These are phyloP conservation scores for Mycena vulgaris DNA, from an alignment of 768 basidiomycete genomes.

Conservation along the genomic window DNA sequence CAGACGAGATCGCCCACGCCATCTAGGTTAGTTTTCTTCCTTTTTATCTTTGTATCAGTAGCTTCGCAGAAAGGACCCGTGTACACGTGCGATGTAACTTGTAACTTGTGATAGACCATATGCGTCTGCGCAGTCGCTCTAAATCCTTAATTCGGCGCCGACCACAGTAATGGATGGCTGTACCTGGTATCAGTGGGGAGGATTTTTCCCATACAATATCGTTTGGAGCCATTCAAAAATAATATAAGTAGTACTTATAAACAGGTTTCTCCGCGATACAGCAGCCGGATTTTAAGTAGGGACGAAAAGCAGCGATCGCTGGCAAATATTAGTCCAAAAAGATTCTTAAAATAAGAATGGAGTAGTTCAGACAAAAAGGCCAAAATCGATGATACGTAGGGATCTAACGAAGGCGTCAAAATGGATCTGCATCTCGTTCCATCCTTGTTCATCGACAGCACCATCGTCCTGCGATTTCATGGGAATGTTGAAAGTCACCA, in stretches of 20 bases:
- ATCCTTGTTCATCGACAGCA: conserved; percentile 56
- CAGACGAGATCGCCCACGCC: conserved; percentile 49
- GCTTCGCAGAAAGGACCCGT: neutral
- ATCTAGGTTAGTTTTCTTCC: conserved; percentile 27
- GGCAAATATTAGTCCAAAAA: neutral
- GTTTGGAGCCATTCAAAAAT: too few species aligned
- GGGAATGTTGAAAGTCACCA: conserved; percentile 90
- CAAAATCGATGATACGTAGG: conserved; percentile 77
- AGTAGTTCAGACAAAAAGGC: conserved; percentile 72
- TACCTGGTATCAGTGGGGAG: conserved; percentile 9
- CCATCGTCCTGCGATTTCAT: conserved; percentile 61
- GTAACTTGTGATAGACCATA: conserved; percentile 8
- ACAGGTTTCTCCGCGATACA: conserved; percentile 12
- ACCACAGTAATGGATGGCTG: conserved; percentile 7
- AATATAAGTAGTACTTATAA: too few species aligned
- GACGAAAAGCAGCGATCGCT: neutral
- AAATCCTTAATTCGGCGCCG: conserved; percentile 1
- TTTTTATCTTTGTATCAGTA: conserved; percentile 33
- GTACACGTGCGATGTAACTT: neutral
- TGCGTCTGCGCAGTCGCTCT: conserved; percentile 8
- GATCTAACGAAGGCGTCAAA: conserved; percentile 72
- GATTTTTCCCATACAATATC: neutral
- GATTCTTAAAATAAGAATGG: conserved; percentile 19
- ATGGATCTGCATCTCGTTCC: conserved; percentile 57
- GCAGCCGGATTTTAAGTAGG: too few species aligned